phyloP scores from a whole-genome alignment of 495 filamentous ascomycete species.

The Hyaloscypha bicolor region DNA sequence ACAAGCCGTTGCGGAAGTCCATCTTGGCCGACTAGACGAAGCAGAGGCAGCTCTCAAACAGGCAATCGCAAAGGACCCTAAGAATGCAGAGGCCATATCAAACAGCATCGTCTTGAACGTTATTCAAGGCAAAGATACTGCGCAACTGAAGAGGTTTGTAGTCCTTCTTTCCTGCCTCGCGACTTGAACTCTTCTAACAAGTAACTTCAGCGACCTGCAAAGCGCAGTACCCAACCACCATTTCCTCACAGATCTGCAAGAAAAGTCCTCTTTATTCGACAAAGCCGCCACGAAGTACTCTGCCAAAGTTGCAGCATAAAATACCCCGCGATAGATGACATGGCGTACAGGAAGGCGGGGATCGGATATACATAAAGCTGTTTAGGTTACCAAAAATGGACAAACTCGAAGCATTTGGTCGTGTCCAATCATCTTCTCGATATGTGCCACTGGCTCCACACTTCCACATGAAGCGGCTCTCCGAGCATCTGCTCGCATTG shows the following conservation, averaged over 20 bases:
- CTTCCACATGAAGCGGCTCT: not conserved
- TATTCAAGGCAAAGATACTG: slow-evolving; percentile 68
- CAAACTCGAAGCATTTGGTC: slow-evolving; percentile 4
- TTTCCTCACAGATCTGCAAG: slow-evolving; percentile 67
- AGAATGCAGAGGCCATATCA: slow-evolving; percentile 72
- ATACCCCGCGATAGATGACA: slow-evolving; percentile 16
- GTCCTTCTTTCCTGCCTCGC: slow-evolving; percentile 5
- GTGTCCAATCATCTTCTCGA: slow-evolving; percentile 1
- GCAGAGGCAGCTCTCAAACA: slow-evolving; percentile 83
- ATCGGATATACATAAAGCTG: slow-evolving; percentile 4
- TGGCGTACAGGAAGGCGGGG: slow-evolving; percentile 22
- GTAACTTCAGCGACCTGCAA: slow-evolving; percentile 54
- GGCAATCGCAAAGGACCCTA: slow-evolving; percentile 73
- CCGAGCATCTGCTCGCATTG: not conserved
- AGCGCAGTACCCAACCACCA: slow-evolving; percentile 61
- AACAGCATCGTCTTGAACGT: slow-evolving; percentile 79
- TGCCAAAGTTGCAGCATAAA: slow-evolving; percentile 55
- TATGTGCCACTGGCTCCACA: slow-evolving; percentile 4
- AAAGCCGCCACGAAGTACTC: slow-evolving; percentile 77
- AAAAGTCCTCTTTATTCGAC: slow-evolving; percentile 81
- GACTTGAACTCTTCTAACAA: slow-evolving; percentile 24
- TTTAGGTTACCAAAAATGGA: slow-evolving; percentile 15
- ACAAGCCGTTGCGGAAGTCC: slow-evolving; percentile 90
- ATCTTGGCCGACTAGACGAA: slow-evolving; percentile 86
- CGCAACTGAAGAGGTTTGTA: slow-evolving; percentile 61